Evolutionary conservation across 2,329 filamentous ascomycete genomes (phyloP).

Genomic region (Blastomyces gilchristii): DNA sequence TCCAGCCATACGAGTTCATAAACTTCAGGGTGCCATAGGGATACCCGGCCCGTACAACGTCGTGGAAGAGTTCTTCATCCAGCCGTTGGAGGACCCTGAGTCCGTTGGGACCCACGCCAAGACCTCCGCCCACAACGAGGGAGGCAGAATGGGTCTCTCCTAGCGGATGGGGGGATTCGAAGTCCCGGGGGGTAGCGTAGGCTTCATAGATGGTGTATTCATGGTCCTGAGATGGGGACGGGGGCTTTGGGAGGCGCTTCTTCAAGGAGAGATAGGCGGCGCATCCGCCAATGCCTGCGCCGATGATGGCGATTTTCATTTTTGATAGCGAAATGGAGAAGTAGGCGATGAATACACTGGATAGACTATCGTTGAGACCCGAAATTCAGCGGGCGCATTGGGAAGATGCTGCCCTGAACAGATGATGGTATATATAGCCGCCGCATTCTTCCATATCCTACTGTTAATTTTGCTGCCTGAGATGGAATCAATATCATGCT

Average conservation of each 20-base stretch:
- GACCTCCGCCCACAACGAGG: conserved; percentile 29
- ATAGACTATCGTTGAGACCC: not conserved
- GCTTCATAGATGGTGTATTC: conserved; percentile 34
- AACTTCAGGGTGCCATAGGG: conserved; percentile 25
- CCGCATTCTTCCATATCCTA: not conserved
- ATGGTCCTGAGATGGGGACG: conserved; percentile 16
- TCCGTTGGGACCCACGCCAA: conserved; percentile 34
- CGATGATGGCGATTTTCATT: conserved; percentile 38
- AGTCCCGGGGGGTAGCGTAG: conserved; percentile 25
- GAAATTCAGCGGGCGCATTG: not conserved
- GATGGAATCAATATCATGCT: not conserved
- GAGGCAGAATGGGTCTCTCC: conserved; percentile 25
- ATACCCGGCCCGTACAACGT: conserved; percentile 29
- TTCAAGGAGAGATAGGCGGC: conserved; percentile 31
- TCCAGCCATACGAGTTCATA: conserved; percentile 27
- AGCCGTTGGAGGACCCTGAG: conserved; percentile 31
- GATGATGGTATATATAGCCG: not conserved
- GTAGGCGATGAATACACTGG: not conserved
- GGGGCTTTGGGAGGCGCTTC: conserved; percentile 29
- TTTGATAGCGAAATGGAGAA: not conserved
- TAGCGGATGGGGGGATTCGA: conserved; percentile 14
- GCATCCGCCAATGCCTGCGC: conserved; percentile 35
- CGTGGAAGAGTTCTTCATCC: conserved; percentile 26
- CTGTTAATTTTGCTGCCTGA: not conserved
- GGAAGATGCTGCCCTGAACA: not conserved